These are phyloP conservation scores for Scedosporium boydii DNA, from an alignment of 2,329 filamentous ascomycete species.

Conservation along the genomic window DNA sequence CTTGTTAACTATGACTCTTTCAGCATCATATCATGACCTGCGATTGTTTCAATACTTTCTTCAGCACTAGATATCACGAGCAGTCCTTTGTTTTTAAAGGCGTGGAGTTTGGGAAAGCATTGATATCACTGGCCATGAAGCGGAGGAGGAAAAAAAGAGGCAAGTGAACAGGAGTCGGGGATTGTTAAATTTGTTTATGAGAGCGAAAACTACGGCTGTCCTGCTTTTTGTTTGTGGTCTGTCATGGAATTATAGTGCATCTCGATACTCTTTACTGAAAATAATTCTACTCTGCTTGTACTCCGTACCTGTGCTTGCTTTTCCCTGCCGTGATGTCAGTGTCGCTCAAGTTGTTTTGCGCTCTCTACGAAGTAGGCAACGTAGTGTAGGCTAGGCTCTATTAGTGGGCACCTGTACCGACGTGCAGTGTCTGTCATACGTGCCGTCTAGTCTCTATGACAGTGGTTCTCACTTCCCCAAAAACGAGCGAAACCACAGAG, in stretches of 20 bases:
- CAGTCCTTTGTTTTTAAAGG: constrained; percentile 4
- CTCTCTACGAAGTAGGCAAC: no score
- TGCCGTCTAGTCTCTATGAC: no score
- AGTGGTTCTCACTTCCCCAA: no score
- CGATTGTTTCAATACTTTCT: neutral
- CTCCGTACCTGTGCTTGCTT: no score
- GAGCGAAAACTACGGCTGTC: neutral
- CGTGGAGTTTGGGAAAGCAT: constrained; percentile 4
- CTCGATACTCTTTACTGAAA: neutral
- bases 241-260: neutral
- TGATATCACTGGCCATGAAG: neutral
- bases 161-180: neutral
- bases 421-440: no score
- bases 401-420: no score
- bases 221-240: neutral
- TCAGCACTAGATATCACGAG: neutral
- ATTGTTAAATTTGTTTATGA: neutral
- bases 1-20: neutral
- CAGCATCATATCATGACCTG: neutral
- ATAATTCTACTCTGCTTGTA: neutral
- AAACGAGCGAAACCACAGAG: no score
- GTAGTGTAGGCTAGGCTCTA: no score
- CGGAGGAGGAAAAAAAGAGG: neutral
- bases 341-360: neutral
- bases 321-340: neutral